Evolutionary conservation across 2,329 filamentous ascomycete species (phyloP), one percentile per base, ranked within the genome.

Genomic region (Xylaria multiplex): DNA sequence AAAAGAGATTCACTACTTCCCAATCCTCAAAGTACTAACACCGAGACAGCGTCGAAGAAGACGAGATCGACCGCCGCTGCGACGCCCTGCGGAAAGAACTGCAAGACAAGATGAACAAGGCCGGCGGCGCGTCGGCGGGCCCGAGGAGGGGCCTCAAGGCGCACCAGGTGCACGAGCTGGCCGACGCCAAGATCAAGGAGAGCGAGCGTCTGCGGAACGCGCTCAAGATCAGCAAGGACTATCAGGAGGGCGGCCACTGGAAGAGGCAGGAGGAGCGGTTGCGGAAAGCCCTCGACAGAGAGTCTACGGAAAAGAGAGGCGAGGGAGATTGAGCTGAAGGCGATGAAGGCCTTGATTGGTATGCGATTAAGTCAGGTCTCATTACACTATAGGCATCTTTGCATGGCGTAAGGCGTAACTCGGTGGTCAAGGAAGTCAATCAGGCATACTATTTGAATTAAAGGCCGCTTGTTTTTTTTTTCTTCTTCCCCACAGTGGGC

Each of bases 131-230:
- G 8, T 62, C 77, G 27, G 79, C 76, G 27, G 27, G 27, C n/a
- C 77, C 80, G 62, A 81, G 77, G 60, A 86, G 83, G 72, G 85
- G 87, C 9, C 85, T 98, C 70, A 99, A 98, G 81, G 85, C 90
- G 71, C 93, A 98, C 80, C 93, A 98, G 80, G 93, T 98, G 22
- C 96, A 99, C 82, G 96, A 98, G 81, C 85, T 97, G 78, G 96
- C 96, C 19, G 92, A 96, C 75, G 96, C 95, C 66, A 99, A 99
- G 86, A 95, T 97, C 72, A 91, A 93, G 78, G 96, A 99, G 85
- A 97, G 91, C 79, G 94, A 98, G 81, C 87, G 92, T 73, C 82
- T 99, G 77, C 84, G 95, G 70, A 92, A 85, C 79, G 96, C 96
- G 7, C 83, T 99, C 71, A 94, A 93, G 56, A 97, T 98, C 74